phyloP scores from a whole-genome alignment of 495 filamentous ascomycete genomes.

The Massariosphaeria phaeospora region DNA sequence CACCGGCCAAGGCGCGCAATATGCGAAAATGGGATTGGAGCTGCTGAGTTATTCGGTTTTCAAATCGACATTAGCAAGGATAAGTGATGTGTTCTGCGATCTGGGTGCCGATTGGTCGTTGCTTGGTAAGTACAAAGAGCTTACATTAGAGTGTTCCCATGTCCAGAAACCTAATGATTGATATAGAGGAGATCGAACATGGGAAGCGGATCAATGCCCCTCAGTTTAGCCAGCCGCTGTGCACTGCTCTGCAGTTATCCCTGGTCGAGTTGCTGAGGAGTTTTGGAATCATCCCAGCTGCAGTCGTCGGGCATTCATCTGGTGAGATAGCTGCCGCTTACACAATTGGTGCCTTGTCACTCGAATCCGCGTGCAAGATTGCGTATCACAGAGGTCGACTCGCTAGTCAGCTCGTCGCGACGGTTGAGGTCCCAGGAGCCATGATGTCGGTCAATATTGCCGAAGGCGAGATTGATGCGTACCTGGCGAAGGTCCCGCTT shows the following conservation, averaged over 20 bases:
- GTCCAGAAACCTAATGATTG: neutral
- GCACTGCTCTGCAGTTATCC: slow-evolving; percentile 16
- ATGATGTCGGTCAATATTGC: slow-evolving; percentile 19
- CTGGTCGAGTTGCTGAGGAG: slow-evolving; percentile 28
- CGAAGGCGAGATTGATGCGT: neutral
- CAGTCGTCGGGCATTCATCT: slow-evolving; percentile 35
- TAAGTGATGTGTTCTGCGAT: neutral
- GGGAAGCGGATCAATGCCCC: neutral
- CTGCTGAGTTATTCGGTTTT: slow-evolving; percentile 1
- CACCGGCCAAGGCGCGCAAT: slow-evolving; percentile 71
- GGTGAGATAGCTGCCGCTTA: slow-evolving; percentile 36
- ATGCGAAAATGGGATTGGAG: slow-evolving; percentile 52
- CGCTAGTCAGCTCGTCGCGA: neutral
- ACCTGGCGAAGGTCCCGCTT: neutral
- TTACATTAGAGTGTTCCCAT: too few species aligned
- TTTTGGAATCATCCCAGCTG: slow-evolving; percentile 9
- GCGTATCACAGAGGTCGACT: slow-evolving; percentile 8
- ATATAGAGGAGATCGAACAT: slow-evolving; percentile 12
- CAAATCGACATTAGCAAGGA: neutral
- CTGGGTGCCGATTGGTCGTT: slow-evolving; percentile 12
- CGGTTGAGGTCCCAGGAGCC: neutral
- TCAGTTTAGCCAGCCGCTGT: slow-evolving; percentile 15
- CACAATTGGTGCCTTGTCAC: slow-evolving; percentile 7
- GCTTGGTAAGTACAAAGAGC: neutral
- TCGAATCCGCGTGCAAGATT: slow-evolving; percentile 6